phyloP scores from a whole-genome alignment of 78 protist genomes.

The Speleostelium caveatum region DNA sequence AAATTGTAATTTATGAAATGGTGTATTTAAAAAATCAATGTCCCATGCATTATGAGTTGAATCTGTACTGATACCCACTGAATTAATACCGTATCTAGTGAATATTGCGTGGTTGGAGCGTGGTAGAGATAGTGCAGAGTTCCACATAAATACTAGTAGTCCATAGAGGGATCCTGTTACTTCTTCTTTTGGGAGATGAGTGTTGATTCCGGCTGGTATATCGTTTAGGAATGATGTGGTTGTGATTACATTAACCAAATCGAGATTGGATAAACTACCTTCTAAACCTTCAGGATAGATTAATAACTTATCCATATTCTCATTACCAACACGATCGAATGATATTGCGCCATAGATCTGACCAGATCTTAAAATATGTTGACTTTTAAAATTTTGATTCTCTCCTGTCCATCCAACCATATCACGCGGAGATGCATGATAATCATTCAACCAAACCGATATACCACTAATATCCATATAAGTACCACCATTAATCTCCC shows the following conservation, averaged over 20 bases:
- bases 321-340: constrained; percentile 53
- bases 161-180: constrained; percentile 56
- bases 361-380: constrained; percentile 21
- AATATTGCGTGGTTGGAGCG: constrained; percentile 69
- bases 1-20: constrained; percentile 32
- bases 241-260: constrained; percentile 43
- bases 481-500: constrained; percentile 65
- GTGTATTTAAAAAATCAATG: constrained; percentile 44
- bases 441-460: constrained; percentile 70
- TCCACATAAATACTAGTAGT: constrained; percentile 46
- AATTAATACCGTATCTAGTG: constrained; percentile 63
- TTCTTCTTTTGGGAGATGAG: constrained; percentile 13
- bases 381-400: not conserved
- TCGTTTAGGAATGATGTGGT: constrained; percentile 60
- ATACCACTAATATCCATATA: constrained; percentile 52
- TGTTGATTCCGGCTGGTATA: constrained; percentile 63
- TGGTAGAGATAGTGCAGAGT: constrained; percentile 49
- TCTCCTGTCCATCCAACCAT: constrained; percentile 6
- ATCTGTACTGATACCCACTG: constrained; percentile 70
- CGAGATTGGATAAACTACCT: constrained; percentile 53
- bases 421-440: not conserved
- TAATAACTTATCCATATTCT: constrained; percentile 27
- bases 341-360: constrained; percentile 64
- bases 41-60: constrained; percentile 57
- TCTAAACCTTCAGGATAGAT: constrained; percentile 64